Percentiles rank a stretch among this genome's conserved stretches.
These are phyloP conservation scores for Aspergillus bombycis DNA, from an alignment of 2,329 filamentous ascomycete species.

Conservation along the genomic window DNA sequence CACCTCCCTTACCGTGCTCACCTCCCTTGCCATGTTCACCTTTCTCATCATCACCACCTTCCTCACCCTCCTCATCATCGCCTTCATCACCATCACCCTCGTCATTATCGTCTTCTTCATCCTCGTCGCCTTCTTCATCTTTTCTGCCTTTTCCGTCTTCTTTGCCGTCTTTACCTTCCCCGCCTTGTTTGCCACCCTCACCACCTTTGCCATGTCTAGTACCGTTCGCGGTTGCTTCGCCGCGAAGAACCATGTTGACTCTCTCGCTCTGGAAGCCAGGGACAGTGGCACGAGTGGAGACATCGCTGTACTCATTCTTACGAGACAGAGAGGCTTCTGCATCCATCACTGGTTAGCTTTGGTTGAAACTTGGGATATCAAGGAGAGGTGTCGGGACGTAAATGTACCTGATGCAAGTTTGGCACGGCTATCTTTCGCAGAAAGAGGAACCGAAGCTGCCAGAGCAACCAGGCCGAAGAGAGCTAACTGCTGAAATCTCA, in stretches of 20 bases:
- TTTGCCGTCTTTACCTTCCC: background rate
- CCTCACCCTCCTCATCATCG: background rate
- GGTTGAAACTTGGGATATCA: background rate
- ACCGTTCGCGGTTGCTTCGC: background rate
- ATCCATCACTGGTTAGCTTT: background rate
- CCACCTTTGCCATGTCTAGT: background rate
- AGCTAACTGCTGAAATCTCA: background rate
- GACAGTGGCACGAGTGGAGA: background rate
- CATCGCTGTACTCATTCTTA: background rate
- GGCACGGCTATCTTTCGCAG: background rate
- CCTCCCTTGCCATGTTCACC: no score
- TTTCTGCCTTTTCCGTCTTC: background rate
- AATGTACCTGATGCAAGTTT: background rate
- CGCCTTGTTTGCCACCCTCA: background rate
- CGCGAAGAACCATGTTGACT: background rate
- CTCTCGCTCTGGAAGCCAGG: background rate
- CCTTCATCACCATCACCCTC: background rate
- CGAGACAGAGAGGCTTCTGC: background rate
- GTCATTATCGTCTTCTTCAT: background rate
- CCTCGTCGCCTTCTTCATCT: background rate
- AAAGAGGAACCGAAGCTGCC: background rate
- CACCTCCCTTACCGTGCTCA: no score
- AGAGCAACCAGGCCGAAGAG: background rate
- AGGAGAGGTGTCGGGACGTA: background rate
- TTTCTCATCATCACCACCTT: background rate